Evolutionary conservation across 2,329 filamentous ascomycete genomes (phyloP).

Genomic region (Talaromyces islandicus): DNA sequence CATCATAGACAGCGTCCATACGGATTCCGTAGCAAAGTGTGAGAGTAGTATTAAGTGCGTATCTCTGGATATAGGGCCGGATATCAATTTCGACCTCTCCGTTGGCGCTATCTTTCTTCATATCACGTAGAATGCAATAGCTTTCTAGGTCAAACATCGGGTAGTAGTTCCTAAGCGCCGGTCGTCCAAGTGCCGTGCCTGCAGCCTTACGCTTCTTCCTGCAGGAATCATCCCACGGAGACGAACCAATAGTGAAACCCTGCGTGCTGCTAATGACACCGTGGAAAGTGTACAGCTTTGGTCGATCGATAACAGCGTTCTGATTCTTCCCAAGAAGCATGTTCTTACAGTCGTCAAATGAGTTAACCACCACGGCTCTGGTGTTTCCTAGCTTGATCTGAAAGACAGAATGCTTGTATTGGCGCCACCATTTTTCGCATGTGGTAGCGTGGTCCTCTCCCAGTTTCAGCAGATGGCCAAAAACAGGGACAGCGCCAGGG

Average conservation of each 20-base stretch:
- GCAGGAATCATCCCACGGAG: slow-evolving; percentile 70
- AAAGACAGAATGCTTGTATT: slow-evolving; percentile 49
- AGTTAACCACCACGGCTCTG: slow-evolving; percentile 66
- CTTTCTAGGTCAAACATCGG: slow-evolving; percentile 71
- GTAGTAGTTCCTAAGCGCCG: slow-evolving; percentile 65
- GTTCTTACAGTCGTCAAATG: slow-evolving; percentile 60
- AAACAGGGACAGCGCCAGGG: slow-evolving; percentile 49
- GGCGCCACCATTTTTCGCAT: slow-evolving; percentile 48
- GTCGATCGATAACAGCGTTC: slow-evolving; percentile 65
- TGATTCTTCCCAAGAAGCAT: slow-evolving; percentile 65
- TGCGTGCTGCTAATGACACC: slow-evolving; percentile 65
- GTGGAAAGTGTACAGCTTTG: slow-evolving; percentile 70
- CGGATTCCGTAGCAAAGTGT: slow-evolving; percentile 71
- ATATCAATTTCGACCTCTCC: slow-evolving; percentile 59
- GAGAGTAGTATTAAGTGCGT: slow-evolving; percentile 65
- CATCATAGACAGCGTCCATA: slow-evolving; percentile 61
- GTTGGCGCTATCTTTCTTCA: slow-evolving; percentile 51
- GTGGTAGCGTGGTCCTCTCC: slow-evolving; percentile 49
- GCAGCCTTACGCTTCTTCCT: slow-evolving; percentile 67
- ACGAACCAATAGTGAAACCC: slow-evolving; percentile 72
- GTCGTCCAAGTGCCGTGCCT: slow-evolving; percentile 65
- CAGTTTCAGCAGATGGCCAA: slow-evolving; percentile 54
- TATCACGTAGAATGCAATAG: slow-evolving; percentile 60
- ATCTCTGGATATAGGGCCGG: slow-evolving; percentile 62
- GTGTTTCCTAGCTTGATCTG: slow-evolving; percentile 41